Evolutionary conservation across 1,284 basidiomycete genomes (phyloP), one percentile per base, ranked within the genome.

Genomic region (Apiotrichum siamense): DNA sequence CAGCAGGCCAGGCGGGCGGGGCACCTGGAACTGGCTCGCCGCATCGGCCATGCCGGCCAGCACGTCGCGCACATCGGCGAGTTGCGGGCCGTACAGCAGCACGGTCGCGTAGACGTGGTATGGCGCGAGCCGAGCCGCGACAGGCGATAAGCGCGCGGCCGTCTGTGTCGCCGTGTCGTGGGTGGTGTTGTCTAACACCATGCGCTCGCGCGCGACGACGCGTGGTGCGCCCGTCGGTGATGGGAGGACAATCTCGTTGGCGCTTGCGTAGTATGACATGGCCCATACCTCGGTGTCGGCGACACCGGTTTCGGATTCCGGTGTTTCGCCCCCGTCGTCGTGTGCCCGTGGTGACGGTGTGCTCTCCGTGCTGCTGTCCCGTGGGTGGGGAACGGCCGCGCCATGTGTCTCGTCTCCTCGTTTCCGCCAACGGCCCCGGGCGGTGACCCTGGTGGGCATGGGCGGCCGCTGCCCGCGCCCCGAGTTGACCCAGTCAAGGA

Each of bases 401-500:
- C 81, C 40, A 45, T 44, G 32, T n/a, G 45, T 27, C 13, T 35
- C 48, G 13, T 47, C 43, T 13, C 29, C 41, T 29, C 41, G 32
- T 29, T 43, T 43, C 29, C n/a, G 12, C 41, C 41, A 43, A 10
- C 41, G 26, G n/a, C 41, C 41, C 18, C 29, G 41, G 12, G 41
- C 27, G 15, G 41, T 43, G 27, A 43, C 41, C 15, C 44, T 23
- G 33, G 33, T 36, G 3, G 32, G 32, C 5, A 26, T 11, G 6
- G 42, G 15, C 3, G 38, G 47, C 20, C 61, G 48, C 11, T 61
- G 45, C 0, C 68, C 70, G 41, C 92, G 81, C 7, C 92, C 92
- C 4, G 86, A 87, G 2, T 89, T 94, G 51, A 90, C 76, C 88
- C 89, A 93, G 69, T 96, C 91, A n/a, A 96, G 79, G 2, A 92